phyloP scores from a whole-genome alignment of 2,329 filamentous ascomycete genomes.

The Aspergillus tanneri region DNA sequence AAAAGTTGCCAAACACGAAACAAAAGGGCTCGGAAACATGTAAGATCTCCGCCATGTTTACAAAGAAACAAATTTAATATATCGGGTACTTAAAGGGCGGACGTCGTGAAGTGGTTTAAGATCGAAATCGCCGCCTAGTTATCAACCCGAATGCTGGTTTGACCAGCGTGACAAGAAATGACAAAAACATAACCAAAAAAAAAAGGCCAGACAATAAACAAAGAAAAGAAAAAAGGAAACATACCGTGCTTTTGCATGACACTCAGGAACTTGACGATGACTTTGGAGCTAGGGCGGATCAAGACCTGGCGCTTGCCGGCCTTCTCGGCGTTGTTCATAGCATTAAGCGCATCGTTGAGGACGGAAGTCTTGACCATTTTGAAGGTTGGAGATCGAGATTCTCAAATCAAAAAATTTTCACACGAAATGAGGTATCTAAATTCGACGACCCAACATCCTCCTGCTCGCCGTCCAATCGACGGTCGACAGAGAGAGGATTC shows the following conservation, averaged over 20 bases:
- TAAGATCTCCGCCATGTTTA: conserved; percentile 78
- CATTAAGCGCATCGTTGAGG: conserved; percentile 97
- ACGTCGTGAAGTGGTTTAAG: conserved; percentile 67
- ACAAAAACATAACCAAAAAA: conserved; percentile 4
- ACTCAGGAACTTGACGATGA: conserved; percentile 98
- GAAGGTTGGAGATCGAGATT: conserved; percentile 58
- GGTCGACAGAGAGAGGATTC: conserved; percentile 11
- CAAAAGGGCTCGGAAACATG: conserved; percentile 73
- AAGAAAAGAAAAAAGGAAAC: conserved; percentile 43
- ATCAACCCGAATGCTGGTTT: conserved; percentile 73
- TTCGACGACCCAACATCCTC: conserved; percentile 11
- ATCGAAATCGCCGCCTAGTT: conserved; percentile 97
- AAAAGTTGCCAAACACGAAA: conserved; percentile 82
- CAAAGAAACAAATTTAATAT: conserved; percentile 64
- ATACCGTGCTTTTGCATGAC: conserved; percentile 99
- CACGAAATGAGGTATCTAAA: conserved; percentile 40
- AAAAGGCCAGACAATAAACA: conserved; percentile 3
- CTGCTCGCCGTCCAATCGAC: conserved; percentile 5
- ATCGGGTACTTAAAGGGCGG: conserved; percentile 99
- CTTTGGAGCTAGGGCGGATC: conserved; percentile 98
- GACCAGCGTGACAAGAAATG: neutral
- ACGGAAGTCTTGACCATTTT: conserved; percentile 99
- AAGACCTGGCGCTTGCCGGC: conserved; percentile 98
- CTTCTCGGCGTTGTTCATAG: conserved; percentile 99
- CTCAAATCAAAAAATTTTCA: conserved; percentile 47